Base-by-base conservation (phyloP, 139 green algal genomes). In the Zygnema circumcarinatum region DNA sequence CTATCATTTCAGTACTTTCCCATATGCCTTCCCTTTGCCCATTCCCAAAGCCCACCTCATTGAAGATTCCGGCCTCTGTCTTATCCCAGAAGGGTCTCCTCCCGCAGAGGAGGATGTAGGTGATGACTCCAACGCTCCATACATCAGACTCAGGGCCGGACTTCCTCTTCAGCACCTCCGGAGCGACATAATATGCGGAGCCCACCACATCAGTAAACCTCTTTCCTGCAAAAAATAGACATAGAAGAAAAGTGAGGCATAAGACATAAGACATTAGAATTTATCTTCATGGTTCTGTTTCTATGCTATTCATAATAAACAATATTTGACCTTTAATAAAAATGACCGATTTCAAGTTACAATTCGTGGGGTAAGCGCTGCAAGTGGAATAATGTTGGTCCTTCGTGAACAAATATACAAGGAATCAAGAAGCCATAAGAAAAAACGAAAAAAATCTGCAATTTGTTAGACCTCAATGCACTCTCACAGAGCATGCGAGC, bases 161-260 rank as follows among this genome's bases (percentile, higher is more conserved):
- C 39, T 82, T 78, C 16, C 83, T 38, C 42, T 81, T 76, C 53
- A 95, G 87, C 32, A 95, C 94, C 88, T 97, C 94, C 20, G 94
- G 94, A 0, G 94, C 94, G 20, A 96, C 94, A 74, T 96, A 96
- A 88, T 94, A 96, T 0, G 94, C 92, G 29, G 83, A 94, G 2
- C 94, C 94, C 0, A 96, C 92, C 36, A 96, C 90, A 83, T 96
- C 94, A 29, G 85, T 92, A 74, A 96, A 94, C 0, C 92, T 67
- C 67, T 95, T 85, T 11, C 91, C 74, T 53, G 87, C 54, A 42
- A 38, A n/a, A 41, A 88, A 91, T 42, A 83, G 32, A 42, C 32
- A 83, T 20, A 83, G 54, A 42, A 83, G 75, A 83, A 35, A 83
- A 47, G 25, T 16, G 25, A 74, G 75, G 33, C 7, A 78, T 78